Percentiles rank a stretch among this genome's conserved stretches.
Conservation (phyloP, 768 basidiomycete genomes). For the Termitomyces sp. region DNA sequence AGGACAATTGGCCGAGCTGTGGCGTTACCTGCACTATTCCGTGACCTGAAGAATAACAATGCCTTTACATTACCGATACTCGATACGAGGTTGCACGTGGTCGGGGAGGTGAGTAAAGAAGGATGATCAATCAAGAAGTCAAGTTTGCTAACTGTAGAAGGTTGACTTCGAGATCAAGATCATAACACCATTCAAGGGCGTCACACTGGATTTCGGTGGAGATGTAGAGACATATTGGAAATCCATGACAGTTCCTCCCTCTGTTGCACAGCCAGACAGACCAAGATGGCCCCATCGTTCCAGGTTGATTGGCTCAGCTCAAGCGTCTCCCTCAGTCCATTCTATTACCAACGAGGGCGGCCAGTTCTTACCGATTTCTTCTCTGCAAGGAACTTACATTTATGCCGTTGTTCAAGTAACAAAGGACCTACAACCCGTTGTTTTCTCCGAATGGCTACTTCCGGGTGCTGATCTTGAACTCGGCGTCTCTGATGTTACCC, state of each 20-base stretch:
- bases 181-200: slow-evolving; percentile 85
- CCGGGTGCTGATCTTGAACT: slow-evolving; percentile 72
- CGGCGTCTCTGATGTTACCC: slow-evolving; percentile 78
- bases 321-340: slow-evolving; percentile 68
- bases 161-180: slow-evolving; percentile 86
- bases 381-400: slow-evolving; percentile 84
- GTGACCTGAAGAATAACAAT: slow-evolving; percentile 45
- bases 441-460: slow-evolving; percentile 70
- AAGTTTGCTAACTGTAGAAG: slow-evolving; percentile 29
- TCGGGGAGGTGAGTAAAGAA: slow-evolving; percentile 70
- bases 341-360: slow-evolving; percentile 36
- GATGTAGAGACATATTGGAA: slow-evolving; percentile 99
- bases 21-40: slow-evolving; percentile 71
- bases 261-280: slow-evolving; percentile 31
- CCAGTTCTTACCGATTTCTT: slow-evolving; percentile 77
- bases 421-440: slow-evolving; percentile 84
- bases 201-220: slow-evolving; percentile 91
- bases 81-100: slow-evolving; percentile 88
- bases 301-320: slow-evolving; percentile 46
- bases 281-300: slow-evolving; percentile 35
- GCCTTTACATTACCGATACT: slow-evolving; percentile 71
- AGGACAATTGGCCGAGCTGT: slow-evolving; percentile 94
- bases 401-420: slow-evolving; percentile 89
- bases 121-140: neutral
- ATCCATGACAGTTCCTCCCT: slow-evolving; percentile 53